A percentile compares a stretch with the other conserved stretches of the same genome.
These are phyloP conservation scores for Drechslerella coelobrocha DNA, from an alignment of 2,329 filamentous ascomycete species.

Conservation along the genomic window DNA sequence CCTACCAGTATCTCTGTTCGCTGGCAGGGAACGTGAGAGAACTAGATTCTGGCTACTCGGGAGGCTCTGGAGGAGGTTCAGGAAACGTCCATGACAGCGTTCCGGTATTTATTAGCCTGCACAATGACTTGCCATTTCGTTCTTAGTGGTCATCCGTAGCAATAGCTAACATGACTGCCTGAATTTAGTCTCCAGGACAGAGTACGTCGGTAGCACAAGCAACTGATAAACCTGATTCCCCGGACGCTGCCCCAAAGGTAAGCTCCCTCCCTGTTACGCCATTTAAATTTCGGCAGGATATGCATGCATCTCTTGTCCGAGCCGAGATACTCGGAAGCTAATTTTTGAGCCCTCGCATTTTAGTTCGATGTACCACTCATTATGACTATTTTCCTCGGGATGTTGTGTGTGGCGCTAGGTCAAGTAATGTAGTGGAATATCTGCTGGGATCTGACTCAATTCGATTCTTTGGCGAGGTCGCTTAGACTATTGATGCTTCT, in stretches of 20 bases:
- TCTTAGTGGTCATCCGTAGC: too few relatives aligned
- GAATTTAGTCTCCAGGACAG: constrained; percentile 28
- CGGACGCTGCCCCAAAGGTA: constrained; percentile 37
- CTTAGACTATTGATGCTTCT: too few relatives aligned
- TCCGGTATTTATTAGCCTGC: constrained; percentile 36
- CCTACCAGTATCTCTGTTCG: constrained; percentile 30
- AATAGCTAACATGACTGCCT: background rate
- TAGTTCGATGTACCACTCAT: constrained; percentile 22
- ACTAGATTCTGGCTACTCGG: constrained; percentile 13
- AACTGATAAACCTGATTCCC: constrained; percentile 7
- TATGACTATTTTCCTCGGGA: constrained; percentile 5
- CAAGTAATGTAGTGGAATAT: constrained; percentile 23
- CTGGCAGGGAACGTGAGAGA: constrained; percentile 38
- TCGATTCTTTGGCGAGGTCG: too few relatives aligned
- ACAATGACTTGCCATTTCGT: too few relatives aligned
- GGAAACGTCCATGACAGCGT: constrained; percentile 21
- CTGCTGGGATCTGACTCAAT: too few relatives aligned
- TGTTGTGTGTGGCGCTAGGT: constrained; percentile 24
- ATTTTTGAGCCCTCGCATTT: background rate
- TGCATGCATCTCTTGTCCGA: background rate
- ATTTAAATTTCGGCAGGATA: background rate
- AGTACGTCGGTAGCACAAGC: constrained; percentile 20
- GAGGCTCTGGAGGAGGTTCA: constrained; percentile 14
- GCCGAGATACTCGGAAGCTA: constrained; percentile 3
- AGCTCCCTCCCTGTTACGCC: constrained; percentile 7